phyloP scores from a whole-genome alignment of 108 stramenopile species.

The Aureococcus anophagefferens region DNA sequence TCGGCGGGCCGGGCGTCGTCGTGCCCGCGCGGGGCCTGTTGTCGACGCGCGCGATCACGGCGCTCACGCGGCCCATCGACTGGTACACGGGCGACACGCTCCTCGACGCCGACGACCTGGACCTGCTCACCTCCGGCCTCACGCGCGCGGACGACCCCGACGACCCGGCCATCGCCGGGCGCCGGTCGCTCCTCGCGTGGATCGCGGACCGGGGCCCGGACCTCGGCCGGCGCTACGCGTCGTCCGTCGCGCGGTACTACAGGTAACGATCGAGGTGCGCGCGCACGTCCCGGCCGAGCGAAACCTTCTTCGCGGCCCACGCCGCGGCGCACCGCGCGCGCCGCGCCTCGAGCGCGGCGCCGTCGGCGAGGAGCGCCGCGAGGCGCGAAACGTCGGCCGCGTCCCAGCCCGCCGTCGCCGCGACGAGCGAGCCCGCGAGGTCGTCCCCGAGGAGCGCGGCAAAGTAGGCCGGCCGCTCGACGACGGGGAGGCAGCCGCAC shows the following conservation, averaged over 20 bases:
- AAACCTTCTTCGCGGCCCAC: too few species aligned
- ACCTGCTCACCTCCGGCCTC: neutral
- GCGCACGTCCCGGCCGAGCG: too few species aligned
- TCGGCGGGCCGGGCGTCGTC: neutral
- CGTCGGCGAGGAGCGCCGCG: too few species aligned
- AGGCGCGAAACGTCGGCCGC: too few species aligned
- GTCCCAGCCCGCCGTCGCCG: too few species aligned
- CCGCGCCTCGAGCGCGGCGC: too few species aligned
- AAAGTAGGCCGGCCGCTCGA: too few species aligned
- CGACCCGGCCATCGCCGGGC: neutral
- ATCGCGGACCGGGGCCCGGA: neutral
- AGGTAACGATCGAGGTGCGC: too few species aligned
- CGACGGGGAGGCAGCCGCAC: too few species aligned
- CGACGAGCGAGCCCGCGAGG: too few species aligned
- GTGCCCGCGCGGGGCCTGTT: neutral
- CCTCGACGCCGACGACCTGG: slow-evolving; percentile 7
- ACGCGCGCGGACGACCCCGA: slow-evolving; percentile 2
- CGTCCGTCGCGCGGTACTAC: slow-evolving; percentile 3
- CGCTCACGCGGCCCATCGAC: slow-evolving; percentile 1
- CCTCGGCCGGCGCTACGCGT: slow-evolving; percentile 3
- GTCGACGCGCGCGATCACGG: slow-evolving; percentile 1
- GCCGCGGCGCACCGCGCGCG: too few species aligned
- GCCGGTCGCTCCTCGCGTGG: neutral
- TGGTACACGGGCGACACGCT: slow-evolving; percentile 5
- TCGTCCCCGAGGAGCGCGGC: too few species aligned